Evolutionary conservation across 352 stramenopile genomes (phyloP), one percentile per base, ranked within the genome.

Genomic region (Globisporangium spiculum): DNA sequence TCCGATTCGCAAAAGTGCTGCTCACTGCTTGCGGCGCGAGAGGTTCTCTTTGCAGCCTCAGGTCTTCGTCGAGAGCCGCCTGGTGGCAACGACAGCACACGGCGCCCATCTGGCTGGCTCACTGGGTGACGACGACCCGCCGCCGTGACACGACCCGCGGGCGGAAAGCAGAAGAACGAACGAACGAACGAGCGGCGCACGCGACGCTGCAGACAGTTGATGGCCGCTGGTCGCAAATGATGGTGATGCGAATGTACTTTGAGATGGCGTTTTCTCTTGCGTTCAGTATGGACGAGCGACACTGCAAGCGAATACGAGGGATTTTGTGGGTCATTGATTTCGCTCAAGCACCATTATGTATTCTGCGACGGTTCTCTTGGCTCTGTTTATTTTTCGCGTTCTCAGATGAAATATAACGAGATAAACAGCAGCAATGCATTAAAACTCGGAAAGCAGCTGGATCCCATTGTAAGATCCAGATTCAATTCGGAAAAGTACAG

Each of bases 61-160:
- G 46, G 53, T 83, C 75, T 68, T 92, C 86, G 63, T 94, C 83
- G 52, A 92, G 73, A 27, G 77, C 38, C 64, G 73, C 74, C 63
- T 86, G 83, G 73, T 91, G 78, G 72, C 73, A 84, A 63, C 80
- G 83, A 76, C 85, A 94, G 70, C 86, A 94, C 63, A 75, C 78
- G 46, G 67, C 83, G 36, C 86, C 86, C 86, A 94, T 94, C 26
- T 65, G 50, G 32, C 30, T 60, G 27, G 27, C 27, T 46, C 38
- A 18, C 38, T 20, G 55, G 55, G 9, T 32, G 53, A 34, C 27
- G 54, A 38, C 52, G 27, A 32, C 27, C 27, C 27, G 27, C 52
- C 52, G 16, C 52, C 24, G 14, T 24, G 32, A 36, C 32, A 1
- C 32, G 32, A 22, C 44, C 44, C 18, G 8, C 18, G 1, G 32